Evolutionary conservation across 1,284 basidiomycete species (phyloP).

Genomic region (Marasmius oreades): DNA sequence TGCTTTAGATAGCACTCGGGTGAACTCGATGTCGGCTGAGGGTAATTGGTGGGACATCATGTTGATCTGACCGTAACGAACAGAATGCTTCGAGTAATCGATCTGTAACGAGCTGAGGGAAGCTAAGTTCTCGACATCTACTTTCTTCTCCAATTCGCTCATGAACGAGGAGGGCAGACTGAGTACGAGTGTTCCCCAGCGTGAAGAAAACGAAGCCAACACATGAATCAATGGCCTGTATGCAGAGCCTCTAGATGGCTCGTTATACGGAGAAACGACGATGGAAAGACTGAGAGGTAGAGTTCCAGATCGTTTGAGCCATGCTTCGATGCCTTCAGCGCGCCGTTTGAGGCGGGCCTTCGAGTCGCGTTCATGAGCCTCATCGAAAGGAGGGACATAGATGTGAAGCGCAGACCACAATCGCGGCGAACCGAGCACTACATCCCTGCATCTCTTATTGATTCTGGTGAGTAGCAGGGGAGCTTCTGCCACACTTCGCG

Average conservation of each 20-base stretch:
- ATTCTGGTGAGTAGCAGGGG: slow-evolving; percentile 9
- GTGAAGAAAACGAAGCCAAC: slow-evolving; percentile 7
- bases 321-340: slow-evolving; percentile 8
- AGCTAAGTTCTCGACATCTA: slow-evolving; percentile 4
- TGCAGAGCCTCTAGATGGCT: background rate
- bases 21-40: background rate
- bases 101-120: background rate
- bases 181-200: slow-evolving; percentile 7
- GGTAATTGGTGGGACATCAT: background rate
- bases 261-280: slow-evolving; percentile 1
- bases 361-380: background rate
- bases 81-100: background rate
- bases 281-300: slow-evolving; percentile 10
- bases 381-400: slow-evolving; percentile 3
- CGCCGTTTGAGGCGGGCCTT: slow-evolving; percentile 3
- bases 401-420: slow-evolving; percentile 11
- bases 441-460: slow-evolving; percentile 1
- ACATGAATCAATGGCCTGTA: slow-evolving; percentile 1
- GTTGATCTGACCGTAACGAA: background rate
- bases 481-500: slow-evolving; percentile 9
- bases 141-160: slow-evolving; percentile 4
- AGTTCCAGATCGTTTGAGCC: slow-evolving; percentile 8
- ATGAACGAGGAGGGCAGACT: slow-evolving; percentile 4
- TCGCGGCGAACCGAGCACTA: slow-evolving; percentile 5
- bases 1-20: background rate